phyloP scores from a whole-genome alignment of 2,329 filamentous ascomycete species.

The Cordyceps farinosa region DNA sequence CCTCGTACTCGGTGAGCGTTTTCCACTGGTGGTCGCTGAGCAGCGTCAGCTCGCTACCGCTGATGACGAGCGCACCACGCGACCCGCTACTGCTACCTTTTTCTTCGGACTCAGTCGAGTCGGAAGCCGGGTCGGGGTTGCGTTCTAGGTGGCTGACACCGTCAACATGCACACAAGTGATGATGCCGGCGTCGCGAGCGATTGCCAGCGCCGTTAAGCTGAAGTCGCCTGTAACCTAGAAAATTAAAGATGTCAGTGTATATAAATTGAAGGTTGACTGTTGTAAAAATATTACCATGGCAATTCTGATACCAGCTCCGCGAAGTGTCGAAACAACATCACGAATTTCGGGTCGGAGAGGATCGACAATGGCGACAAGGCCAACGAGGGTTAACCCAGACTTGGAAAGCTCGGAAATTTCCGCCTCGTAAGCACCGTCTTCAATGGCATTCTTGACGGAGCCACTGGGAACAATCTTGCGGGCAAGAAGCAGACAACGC shows the following conservation, averaged over 20 bases:
- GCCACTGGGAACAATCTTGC: constrained; percentile 49
- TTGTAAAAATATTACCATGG: constrained; percentile 55
- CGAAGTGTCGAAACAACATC: constrained; percentile 63
- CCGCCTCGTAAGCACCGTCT: constrained; percentile 48
- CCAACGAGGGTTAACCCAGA: constrained; percentile 66
- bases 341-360: constrained; percentile 69
- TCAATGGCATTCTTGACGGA: constrained; percentile 38
- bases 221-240: constrained; percentile 69
- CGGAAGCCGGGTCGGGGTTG: constrained; percentile 19
- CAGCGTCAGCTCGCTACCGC: constrained; percentile 61
- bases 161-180: constrained; percentile 55
- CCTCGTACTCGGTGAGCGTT: constrained; percentile 59
- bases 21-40: constrained; percentile 69
- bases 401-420: constrained; percentile 51
- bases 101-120: constrained; percentile 23
- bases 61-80: constrained; percentile 56
- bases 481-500: constrained; percentile 63
- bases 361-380: constrained; percentile 74
- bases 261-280: not conserved
- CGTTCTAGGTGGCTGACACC: constrained; percentile 49
- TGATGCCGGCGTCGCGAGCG: constrained; percentile 67
- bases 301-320: constrained; percentile 68
- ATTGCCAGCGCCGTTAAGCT: constrained; percentile 72
- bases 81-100: constrained; percentile 21
- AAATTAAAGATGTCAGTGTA: not conserved